These are phyloP conservation scores for Scleromitrula shiraiana DNA, from an alignment of 2,329 filamentous ascomycete species.

Conservation along the genomic window DNA sequence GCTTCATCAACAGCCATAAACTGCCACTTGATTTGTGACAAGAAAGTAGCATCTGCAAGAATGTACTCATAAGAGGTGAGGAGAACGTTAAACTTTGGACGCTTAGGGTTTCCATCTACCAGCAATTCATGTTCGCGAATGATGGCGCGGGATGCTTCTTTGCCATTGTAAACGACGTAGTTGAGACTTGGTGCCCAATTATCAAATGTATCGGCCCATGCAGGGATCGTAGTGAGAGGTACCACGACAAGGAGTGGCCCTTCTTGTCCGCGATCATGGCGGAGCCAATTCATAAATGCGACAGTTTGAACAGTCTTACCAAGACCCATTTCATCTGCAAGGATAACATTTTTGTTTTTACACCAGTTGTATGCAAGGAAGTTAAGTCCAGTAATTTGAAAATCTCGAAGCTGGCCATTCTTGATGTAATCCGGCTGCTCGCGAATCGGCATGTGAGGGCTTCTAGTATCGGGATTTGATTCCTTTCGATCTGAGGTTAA, in stretches of 20 bases:
- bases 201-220: constrained; percentile 97
- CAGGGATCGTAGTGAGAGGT: constrained; percentile 90
- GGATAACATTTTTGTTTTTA: constrained; percentile 86
- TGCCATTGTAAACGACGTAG: constrained; percentile 93
- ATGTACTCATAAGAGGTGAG: constrained; percentile 98
- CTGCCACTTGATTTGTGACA: constrained; percentile 93
- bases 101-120: constrained; percentile 75
- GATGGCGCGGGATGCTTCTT: constrained; percentile 74
- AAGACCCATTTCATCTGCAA: constrained; percentile 97
- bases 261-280: constrained; percentile 81
- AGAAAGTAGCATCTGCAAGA: constrained; percentile 72
- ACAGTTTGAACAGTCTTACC: constrained; percentile 98
- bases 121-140: constrained; percentile 88
- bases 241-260: constrained; percentile 97
- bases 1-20: constrained; percentile 95
- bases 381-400: constrained; percentile 90
- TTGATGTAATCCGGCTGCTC: constrained; percentile 78
- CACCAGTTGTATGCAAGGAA: constrained; percentile 97
- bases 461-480: constrained; percentile 65
- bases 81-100: constrained; percentile 94
- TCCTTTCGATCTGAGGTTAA: constrained; percentile 76
- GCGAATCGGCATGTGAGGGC: constrained; percentile 64
- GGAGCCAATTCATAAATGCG: constrained; percentile 93
- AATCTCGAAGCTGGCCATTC: constrained; percentile 78
- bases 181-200: constrained; percentile 93